Conservation (phyloP, 768 basidiomycete species). For the Pseudohyphozyma bogoriensis region DNA sequence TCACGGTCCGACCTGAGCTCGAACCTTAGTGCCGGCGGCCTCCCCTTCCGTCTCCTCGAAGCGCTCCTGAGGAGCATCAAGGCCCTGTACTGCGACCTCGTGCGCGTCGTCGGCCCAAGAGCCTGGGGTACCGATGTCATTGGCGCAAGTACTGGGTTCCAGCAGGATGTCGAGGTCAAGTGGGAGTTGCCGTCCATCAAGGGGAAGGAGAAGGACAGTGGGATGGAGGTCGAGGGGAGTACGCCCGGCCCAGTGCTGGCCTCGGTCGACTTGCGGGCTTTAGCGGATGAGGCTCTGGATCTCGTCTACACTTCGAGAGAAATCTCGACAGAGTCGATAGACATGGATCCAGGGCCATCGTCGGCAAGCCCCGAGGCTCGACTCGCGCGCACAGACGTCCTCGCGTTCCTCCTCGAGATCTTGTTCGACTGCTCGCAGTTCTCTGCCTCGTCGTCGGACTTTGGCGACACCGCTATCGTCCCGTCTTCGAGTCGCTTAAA, state of each 20-base stretch:
- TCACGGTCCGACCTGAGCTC: not conserved
- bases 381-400: not conserved
- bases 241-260: too few relatives aligned
- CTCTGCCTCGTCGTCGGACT: not conserved
- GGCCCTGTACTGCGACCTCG: slow-evolving; percentile 17
- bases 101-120: slow-evolving; percentile 12
- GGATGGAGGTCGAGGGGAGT: not conserved
- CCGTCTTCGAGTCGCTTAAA: not conserved
- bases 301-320: not conserved
- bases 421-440: slow-evolving; percentile 2
- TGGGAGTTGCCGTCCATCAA: slow-evolving; percentile 4
- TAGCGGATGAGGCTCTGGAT: not conserved
- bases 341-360: not conserved
- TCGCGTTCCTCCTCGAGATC: slow-evolving; percentile 2
- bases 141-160: not conserved
- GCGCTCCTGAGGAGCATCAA: slow-evolving; percentile 17
- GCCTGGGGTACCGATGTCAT: slow-evolving; percentile 12
- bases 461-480: not conserved
- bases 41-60: slow-evolving; percentile 3
- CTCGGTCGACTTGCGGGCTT: not conserved
- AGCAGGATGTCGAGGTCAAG: not conserved
- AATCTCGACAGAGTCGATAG: not conserved
- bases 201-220: slow-evolving; percentile 4
- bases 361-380: not conserved
- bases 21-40: not conserved